Percentiles rank a stretch among this genome's conserved stretches.
Conservation (phyloP, 805 yeast genomes). For the Pichia cabralensis region DNA sequence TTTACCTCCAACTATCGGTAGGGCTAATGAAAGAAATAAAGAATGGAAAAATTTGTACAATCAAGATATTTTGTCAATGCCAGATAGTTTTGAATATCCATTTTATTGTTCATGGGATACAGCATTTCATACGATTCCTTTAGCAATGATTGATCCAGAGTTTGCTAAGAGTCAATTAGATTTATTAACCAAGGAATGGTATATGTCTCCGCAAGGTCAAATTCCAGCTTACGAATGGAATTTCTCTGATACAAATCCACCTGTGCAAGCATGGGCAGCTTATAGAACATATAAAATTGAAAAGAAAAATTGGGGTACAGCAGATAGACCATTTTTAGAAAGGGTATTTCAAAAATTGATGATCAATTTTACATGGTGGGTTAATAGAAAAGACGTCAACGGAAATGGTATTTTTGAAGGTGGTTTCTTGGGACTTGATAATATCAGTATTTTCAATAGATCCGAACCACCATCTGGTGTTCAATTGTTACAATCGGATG, state of each 20-base stretch:
- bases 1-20: constrained; percentile 66
- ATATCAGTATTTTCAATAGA: constrained; percentile 86
- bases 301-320: constrained; percentile 71
- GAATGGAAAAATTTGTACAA: constrained; percentile 86
- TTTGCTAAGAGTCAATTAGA: constrained; percentile 86
- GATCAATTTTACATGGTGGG: constrained; percentile 96
- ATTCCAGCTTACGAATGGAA: constrained; percentile 97
- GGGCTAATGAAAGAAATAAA: constrained; percentile 80
- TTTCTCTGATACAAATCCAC: constrained; percentile 91
- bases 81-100: constrained; percentile 95
- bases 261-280: constrained; percentile 95
- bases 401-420: constrained; percentile 92
- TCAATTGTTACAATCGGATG: constrained; percentile 82
- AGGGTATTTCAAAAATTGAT: constrained; percentile 86
- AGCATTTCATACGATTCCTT: constrained; percentile 87
- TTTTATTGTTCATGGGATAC: constrained; percentile 97
- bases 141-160: constrained; percentile 88
- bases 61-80: constrained; percentile 80
- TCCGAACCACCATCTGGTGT: constrained; percentile 96
- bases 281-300: constrained; percentile 82
- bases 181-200: constrained; percentile 86
- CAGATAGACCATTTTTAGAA: constrained; percentile 76
- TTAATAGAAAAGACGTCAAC: constrained; percentile 75
- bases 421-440: constrained; percentile 87
- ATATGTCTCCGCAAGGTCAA: constrained; percentile 97